Conservation (phyloP, 163 green algal genomes). For the Scenedesmus sp. region DNA sequence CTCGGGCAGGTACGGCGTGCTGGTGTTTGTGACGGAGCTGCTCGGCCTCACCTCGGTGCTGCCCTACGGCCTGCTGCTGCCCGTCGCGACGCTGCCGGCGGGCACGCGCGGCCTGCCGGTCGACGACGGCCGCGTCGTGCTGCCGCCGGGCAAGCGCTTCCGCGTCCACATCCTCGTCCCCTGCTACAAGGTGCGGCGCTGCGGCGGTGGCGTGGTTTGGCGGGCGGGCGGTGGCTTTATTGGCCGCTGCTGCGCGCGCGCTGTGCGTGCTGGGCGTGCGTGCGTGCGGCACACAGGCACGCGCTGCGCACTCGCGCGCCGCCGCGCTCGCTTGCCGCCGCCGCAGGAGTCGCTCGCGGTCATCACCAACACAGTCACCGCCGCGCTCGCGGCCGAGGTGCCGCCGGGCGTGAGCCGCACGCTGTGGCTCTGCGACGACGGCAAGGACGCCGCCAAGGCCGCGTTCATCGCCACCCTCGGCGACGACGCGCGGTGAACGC, state of each 20-base stretch:
- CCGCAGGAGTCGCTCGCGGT: conserved; percentile 70
- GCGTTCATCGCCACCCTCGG: conserved; percentile 63
- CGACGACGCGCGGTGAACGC: conserved; percentile 32
- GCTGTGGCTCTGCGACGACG: conserved; percentile 82
- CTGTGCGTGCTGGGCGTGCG: too few relatives aligned
- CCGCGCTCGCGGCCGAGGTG: conserved; percentile 63
- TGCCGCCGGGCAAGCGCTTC: conserved; percentile 42
- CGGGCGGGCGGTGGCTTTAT: not conserved
- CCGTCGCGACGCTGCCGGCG: conserved; percentile 52
- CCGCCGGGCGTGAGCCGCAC: conserved; percentile 49
- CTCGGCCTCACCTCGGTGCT: conserved; percentile 70
- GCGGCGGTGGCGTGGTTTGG: too few relatives aligned
- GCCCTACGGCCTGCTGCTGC: conserved; percentile 73
- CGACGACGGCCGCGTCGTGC: conserved; percentile 19
- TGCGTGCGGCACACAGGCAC: too few relatives aligned
- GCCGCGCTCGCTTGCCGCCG: too few relatives aligned
- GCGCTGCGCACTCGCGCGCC: too few relatives aligned
- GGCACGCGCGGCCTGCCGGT: conserved; percentile 39
- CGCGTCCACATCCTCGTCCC: conserved; percentile 67
- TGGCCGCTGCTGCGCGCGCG: too few relatives aligned
- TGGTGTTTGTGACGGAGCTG: conserved; percentile 77
- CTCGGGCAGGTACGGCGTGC: conserved; percentile 67
- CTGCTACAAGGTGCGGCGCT: conserved; percentile 73
- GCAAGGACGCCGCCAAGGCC: conserved; percentile 70
- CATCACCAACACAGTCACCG: conserved; percentile 70